A percentile compares a stretch with the other conserved stretches of the same genome.
Evolutionary conservation across 306 rosid species (phyloP).

Genomic region (Fragaria ananassa): DNA sequence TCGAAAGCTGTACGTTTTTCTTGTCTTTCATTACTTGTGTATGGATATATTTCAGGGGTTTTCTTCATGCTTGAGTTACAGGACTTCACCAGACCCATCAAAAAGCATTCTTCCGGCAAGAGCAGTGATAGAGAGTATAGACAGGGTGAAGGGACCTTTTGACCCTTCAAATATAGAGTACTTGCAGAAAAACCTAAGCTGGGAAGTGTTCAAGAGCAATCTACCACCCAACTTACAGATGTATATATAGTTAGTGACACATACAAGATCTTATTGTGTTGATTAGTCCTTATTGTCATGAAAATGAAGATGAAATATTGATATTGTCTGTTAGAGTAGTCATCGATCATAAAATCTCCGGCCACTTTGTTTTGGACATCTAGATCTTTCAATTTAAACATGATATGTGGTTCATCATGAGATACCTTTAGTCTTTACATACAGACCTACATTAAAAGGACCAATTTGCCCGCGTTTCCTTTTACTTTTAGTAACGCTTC

Average conservation of each 20-base stretch:
- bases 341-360: too few relatives aligned
- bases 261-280: background rate
- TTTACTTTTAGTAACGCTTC: too few relatives aligned
- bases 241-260: background rate
- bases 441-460: too few relatives aligned
- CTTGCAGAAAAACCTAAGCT: constrained; percentile 52
- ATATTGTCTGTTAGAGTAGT: too few relatives aligned
- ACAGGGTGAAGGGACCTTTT: constrained; percentile 80
- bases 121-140: constrained; percentile 61
- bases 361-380: too few relatives aligned
- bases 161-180: constrained; percentile 73
- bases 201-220: constrained; percentile 58
- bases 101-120: constrained; percentile 69
- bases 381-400: too few relatives aligned
- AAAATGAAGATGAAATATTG: background rate
- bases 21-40: background rate
- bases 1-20: too few relatives aligned
- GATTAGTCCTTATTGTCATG: background rate
- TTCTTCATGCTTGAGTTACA: constrained; percentile 68
- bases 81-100: constrained; percentile 75
- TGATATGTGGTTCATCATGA: too few relatives aligned
- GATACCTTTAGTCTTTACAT: too few relatives aligned
- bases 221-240: constrained; percentile 13
- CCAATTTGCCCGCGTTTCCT: too few relatives aligned
- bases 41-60: constrained; percentile 56